A percentile compares a stretch with the other conserved stretches of the same genome.
phyloP scores from a whole-genome alignment of 192 early-diverging fungal species.

The Coemansia sp. region DNA sequence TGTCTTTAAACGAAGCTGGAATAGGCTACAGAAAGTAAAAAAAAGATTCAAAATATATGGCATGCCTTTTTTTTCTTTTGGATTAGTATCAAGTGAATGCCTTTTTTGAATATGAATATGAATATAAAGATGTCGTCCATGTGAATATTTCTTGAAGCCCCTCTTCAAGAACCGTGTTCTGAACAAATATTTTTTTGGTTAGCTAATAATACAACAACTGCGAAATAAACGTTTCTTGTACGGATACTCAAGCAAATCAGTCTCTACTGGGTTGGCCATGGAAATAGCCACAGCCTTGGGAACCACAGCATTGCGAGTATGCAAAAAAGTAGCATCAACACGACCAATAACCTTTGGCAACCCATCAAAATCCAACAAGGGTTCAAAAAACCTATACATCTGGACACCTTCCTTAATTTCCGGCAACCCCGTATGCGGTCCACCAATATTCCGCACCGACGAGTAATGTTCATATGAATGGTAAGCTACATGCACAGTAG shows the following conservation, averaged over 20 bases:
- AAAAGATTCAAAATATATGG: background rate
- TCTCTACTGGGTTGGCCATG: background rate
- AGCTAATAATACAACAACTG: conserved; percentile 2
- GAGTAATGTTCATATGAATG: conserved; percentile 80
- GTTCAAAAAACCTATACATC: background rate
- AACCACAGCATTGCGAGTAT: background rate
- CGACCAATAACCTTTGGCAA: background rate
- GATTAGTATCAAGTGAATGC: too few species aligned
- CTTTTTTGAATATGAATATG: too few species aligned
- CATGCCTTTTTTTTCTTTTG: background rate
- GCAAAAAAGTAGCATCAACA: background rate
- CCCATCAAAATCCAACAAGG: background rate
- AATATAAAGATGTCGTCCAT: too few species aligned
- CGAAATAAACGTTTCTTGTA: background rate
- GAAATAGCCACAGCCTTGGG: conserved; percentile 1
- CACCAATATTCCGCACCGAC: conserved; percentile 68
- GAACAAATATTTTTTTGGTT: background rate
- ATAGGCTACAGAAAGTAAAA: conserved; percentile 19
- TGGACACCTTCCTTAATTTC: conserved; percentile 56
- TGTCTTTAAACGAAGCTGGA: background rate
- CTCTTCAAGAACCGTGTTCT: background rate
- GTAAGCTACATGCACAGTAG: conserved; percentile 69
- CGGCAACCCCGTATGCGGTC: conserved; percentile 65
- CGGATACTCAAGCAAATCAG: background rate
- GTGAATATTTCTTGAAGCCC: too few species aligned